phyloP scores from a whole-genome alignment of 306 rosid genomes.

The Prunus mume region DNA sequence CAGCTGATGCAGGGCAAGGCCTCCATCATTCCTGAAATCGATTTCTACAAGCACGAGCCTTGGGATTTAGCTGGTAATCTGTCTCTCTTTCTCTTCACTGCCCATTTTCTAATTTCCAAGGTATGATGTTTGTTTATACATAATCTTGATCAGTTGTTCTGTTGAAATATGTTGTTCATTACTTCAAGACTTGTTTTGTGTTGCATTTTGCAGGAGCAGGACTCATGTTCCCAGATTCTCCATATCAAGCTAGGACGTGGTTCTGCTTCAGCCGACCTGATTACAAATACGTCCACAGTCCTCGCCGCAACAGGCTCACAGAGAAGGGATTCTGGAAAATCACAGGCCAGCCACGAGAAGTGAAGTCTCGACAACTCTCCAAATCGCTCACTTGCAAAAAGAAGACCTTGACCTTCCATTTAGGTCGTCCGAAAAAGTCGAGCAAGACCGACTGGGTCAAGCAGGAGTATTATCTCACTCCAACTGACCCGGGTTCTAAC shows the following conservation, averaged over 20 bases:
- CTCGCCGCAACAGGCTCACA: slow-evolving; percentile 40
- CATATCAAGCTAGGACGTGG: slow-evolving; percentile 36
- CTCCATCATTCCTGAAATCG: slow-evolving; percentile 35
- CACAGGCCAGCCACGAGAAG: slow-evolving; percentile 38
- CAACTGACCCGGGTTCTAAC: not conserved
- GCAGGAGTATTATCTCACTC: slow-evolving; percentile 44
- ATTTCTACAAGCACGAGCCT: slow-evolving; percentile 52
- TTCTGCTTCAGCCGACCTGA: slow-evolving; percentile 41
- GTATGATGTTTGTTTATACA: not conserved
- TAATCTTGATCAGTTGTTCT: not conserved
- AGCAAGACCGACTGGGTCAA: slow-evolving; percentile 42
- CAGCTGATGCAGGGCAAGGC: slow-evolving; percentile 28
- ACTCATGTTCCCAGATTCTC: slow-evolving; percentile 13
- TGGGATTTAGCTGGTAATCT: slow-evolving; percentile 43
- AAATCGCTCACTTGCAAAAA: slow-evolving; percentile 37
- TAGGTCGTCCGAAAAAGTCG: slow-evolving; percentile 25
- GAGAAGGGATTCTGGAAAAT: slow-evolving; percentile 50
- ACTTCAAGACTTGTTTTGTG: not conserved
- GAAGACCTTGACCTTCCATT: slow-evolving; percentile 51
- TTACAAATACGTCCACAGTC: slow-evolving; percentile 31
- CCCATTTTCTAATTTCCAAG: not conserved
- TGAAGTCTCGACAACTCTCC: slow-evolving; percentile 23
- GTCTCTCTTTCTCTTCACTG: not conserved
- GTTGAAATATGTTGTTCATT: not conserved
- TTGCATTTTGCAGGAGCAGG: slow-evolving; percentile 24